phyloP scores from a whole-genome alignment of 1,139 yeast genomes.

The Scheffersomyces titani region DNA sequence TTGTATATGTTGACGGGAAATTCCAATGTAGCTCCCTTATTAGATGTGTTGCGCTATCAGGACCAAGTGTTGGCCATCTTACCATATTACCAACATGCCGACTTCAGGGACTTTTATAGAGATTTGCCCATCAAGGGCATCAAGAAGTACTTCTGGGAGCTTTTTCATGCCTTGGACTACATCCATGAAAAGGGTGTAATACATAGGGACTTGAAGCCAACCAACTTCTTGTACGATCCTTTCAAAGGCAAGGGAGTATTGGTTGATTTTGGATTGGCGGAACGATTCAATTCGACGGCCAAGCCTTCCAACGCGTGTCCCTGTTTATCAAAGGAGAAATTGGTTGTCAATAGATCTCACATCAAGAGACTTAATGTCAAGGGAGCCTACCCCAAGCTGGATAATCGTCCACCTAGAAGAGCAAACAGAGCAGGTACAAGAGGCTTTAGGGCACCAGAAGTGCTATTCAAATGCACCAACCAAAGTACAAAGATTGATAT shows the following conservation, averaged over 20 bases:
- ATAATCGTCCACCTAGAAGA: slow-evolving; percentile 82
- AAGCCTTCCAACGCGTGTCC: slow-evolving; percentile 22
- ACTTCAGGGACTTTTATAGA: slow-evolving; percentile 83
- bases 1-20: slow-evolving; percentile 69
- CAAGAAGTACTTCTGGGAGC: slow-evolving; percentile 75
- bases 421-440: slow-evolving; percentile 98
- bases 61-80: slow-evolving; percentile 93
- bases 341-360: slow-evolving; percentile 22
- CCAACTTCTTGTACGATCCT: slow-evolving; percentile 82
- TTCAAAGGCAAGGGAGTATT: slow-evolving; percentile 75
- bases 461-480: slow-evolving; percentile 79
- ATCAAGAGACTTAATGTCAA: slow-evolving; percentile 42
- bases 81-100: slow-evolving; percentile 90
- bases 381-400: slow-evolving; percentile 79
- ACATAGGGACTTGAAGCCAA: slow-evolving; percentile 89
- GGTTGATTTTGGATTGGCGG: slow-evolving; percentile 94
- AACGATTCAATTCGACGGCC: slow-evolving; percentile 30
- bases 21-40: slow-evolving; percentile 78
- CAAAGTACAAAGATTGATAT: slow-evolving; percentile 83
- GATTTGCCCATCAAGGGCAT: slow-evolving; percentile 79
- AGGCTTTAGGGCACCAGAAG: slow-evolving; percentile 96
- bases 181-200: slow-evolving; percentile 77
- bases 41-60: slow-evolving; percentile 82
- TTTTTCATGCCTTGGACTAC: slow-evolving; percentile 72
- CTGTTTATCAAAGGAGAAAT: slow-evolving; percentile 15